phyloP scores from a whole-genome alignment of 768 basidiomycete genomes.

The Leucocoprinus sp. region DNA sequence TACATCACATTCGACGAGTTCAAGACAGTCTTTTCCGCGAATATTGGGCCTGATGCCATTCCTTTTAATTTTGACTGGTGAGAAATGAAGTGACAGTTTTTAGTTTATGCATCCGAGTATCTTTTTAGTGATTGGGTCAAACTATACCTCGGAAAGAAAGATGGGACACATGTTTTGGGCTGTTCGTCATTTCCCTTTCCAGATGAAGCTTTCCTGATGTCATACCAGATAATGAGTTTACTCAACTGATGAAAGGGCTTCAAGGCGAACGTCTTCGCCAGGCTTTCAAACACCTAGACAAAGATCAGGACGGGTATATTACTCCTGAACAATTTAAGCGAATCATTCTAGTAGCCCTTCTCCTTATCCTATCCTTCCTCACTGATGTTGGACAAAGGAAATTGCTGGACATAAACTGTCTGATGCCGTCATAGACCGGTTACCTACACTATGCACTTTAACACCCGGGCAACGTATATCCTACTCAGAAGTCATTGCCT shows the following conservation, averaged over 20 bases:
- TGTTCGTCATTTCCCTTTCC: slow-evolving; percentile 50
- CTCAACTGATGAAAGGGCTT: slow-evolving; percentile 96
- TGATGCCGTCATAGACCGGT: slow-evolving; percentile 82
- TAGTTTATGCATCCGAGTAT: background rate
- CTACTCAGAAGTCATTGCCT: slow-evolving; percentile 94
- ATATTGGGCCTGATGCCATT: slow-evolving; percentile 69
- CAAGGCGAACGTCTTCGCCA: slow-evolving; percentile 97
- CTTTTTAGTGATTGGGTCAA: slow-evolving; percentile 82
- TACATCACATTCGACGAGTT: slow-evolving; percentile 92
- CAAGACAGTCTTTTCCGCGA: slow-evolving; percentile 82
- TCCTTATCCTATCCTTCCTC: background rate
- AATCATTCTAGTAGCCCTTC: slow-evolving; percentile 68
- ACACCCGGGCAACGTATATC: slow-evolving; percentile 86
- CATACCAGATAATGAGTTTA: slow-evolving; percentile 82
- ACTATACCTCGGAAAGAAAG: slow-evolving; percentile 89
- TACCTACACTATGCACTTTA: slow-evolving; percentile 88
- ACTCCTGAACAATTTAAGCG: slow-evolving; percentile 88
- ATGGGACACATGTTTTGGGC: slow-evolving; percentile 84
- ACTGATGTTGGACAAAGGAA: slow-evolving; percentile 44
- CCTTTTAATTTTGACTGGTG: slow-evolving; percentile 95
- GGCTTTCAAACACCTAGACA: slow-evolving; percentile 88
- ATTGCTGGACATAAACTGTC: slow-evolving; percentile 97
- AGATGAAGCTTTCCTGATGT: slow-evolving; percentile 2
- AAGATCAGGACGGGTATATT: slow-evolving; percentile 90
- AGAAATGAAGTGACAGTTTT: background rate